phyloP scores from a whole-genome alignment of 108 stramenopile species.

The Cyclotella baltica region DNA sequence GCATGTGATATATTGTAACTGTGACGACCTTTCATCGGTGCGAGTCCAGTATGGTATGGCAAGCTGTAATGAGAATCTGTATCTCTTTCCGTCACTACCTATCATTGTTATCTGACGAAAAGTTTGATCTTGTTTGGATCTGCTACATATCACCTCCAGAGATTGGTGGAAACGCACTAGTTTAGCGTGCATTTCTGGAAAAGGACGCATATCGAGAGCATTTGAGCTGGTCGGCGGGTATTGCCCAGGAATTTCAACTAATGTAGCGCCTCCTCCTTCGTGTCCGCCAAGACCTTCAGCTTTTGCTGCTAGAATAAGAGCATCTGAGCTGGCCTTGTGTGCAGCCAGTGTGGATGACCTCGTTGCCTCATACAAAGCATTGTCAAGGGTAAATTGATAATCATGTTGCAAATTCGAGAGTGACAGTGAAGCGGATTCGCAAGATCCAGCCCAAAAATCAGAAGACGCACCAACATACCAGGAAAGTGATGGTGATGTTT shows the following conservation, averaged over 20 bases:
- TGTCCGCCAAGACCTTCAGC: slow-evolving; percentile 79
- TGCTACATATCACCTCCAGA: slow-evolving; percentile 58
- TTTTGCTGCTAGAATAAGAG: slow-evolving; percentile 53
- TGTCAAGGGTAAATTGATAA: slow-evolving; percentile 28
- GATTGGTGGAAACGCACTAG: slow-evolving; percentile 71
- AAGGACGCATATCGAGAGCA: slow-evolving; percentile 67
- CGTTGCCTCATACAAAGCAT: slow-evolving; percentile 50
- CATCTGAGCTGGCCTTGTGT: slow-evolving; percentile 63
- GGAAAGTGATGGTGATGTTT: slow-evolving; percentile 74
- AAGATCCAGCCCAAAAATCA: slow-evolving; percentile 81
- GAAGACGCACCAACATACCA: slow-evolving; percentile 69
- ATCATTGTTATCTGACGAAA: slow-evolving; percentile 82
- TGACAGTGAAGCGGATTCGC: slow-evolving; percentile 43
- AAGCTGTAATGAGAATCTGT: slow-evolving; percentile 81
- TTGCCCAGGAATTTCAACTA: slow-evolving; percentile 90
- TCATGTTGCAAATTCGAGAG: slow-evolving; percentile 29
- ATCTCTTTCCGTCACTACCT: slow-evolving; percentile 82
- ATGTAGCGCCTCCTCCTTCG: slow-evolving; percentile 77
- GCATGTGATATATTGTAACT: slow-evolving; percentile 68
- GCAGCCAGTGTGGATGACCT: slow-evolving; percentile 74
- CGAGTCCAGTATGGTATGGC: slow-evolving; percentile 89
- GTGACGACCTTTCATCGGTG: slow-evolving; percentile 83
- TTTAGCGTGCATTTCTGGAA: slow-evolving; percentile 86
- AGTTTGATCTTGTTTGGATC: slow-evolving; percentile 71
- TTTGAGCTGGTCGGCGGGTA: slow-evolving; percentile 74